Evolutionary conservation across 1,284 basidiomycete genomes (phyloP), one percentile per base, ranked within the genome.

Genomic region (Wolfiporia cocos): DNA sequence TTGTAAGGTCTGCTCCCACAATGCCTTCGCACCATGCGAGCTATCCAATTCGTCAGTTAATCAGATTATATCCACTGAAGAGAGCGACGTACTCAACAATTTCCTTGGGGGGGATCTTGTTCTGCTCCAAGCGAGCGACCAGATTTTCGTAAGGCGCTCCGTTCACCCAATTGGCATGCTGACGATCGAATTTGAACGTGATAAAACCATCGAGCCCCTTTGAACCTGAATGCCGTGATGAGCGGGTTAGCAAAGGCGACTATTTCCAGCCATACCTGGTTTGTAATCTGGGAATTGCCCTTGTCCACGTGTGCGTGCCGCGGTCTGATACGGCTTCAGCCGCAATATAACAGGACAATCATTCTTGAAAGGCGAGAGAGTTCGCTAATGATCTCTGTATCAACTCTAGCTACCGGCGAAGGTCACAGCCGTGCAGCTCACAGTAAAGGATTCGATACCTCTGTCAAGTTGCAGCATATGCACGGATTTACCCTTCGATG

Each of bases 181-280:
- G 12, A 0, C 23, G 19, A 4, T 44, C 4, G 15, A 58, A 53
- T 15, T 43, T 50, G 37, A 58, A 43, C 1, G 49, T 44, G n/a
- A 54, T 32, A 10, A 2, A 3, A 4, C 48, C 46, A 11, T 38
- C n/a, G 6, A 41, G 6, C 17, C 29, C 26, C 11, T 12, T 11
- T 4, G n/a, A 20, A 3, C 51, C 53, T 52, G 26, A 12, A 37
- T 22, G 17, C 10, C 7, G 6, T 15, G 14, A 28, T 15, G 19
- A 12, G 32, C 4, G 2, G 12, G 14, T 15, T 10, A 3, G 15
- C 15, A 32, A 15, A 11, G 14, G 10, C 18, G 11, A 4, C n/a
- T 17, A 34, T 17, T 11, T 6, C n/a, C n/a, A n/a, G 6, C 20
- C 22, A 2, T 30, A 48, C 46, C 46, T 34, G 46, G 39, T 14